phyloP scores from a whole-genome alignment of 2,329 filamentous ascomycete genomes.

The Didymella segeticola region DNA sequence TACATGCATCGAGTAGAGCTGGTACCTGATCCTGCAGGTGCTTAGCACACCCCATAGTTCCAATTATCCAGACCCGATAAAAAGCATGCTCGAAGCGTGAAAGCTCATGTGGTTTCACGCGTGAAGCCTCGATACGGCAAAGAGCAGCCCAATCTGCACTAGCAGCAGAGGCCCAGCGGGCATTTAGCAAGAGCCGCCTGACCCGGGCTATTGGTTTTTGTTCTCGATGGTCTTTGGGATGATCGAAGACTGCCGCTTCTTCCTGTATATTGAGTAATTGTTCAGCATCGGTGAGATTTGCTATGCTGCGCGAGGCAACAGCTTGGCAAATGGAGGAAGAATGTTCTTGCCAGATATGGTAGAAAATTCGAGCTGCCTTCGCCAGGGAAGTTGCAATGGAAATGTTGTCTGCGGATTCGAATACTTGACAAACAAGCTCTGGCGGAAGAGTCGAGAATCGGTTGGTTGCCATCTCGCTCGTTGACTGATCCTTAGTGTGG shows the following conservation, averaged over 20 bases:
- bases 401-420: constrained; percentile 23
- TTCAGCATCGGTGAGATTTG: not conserved
- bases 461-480: too few relatives aligned
- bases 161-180: constrained; percentile 19
- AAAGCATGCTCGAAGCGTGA: constrained; percentile 21
- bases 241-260: not conserved
- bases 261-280: not conserved
- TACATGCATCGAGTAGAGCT: constrained; percentile 10
- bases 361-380: constrained; percentile 23
- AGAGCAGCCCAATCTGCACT: constrained; percentile 10
- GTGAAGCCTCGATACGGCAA: constrained; percentile 12
- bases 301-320: constrained; percentile 17
- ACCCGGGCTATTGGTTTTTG: constrained; percentile 11
- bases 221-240: not conserved
- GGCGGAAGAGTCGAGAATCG: constrained; percentile 22
- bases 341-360: constrained; percentile 21
- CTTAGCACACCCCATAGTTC: constrained; percentile 4
- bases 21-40: constrained; percentile 11
- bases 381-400: constrained; percentile 24
- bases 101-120: constrained; percentile 16
- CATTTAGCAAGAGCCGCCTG: constrained; percentile 19
- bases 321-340: constrained; percentile 21
- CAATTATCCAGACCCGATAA: constrained; percentile 13
- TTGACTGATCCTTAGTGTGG: too few relatives aligned
- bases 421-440: constrained; percentile 26